A percentile compares a stretch with the other conserved stretches of the same genome.
Evolutionary conservation across 495 filamentous ascomycete species (phyloP).

Genomic region (Penicillium odoratum): DNA sequence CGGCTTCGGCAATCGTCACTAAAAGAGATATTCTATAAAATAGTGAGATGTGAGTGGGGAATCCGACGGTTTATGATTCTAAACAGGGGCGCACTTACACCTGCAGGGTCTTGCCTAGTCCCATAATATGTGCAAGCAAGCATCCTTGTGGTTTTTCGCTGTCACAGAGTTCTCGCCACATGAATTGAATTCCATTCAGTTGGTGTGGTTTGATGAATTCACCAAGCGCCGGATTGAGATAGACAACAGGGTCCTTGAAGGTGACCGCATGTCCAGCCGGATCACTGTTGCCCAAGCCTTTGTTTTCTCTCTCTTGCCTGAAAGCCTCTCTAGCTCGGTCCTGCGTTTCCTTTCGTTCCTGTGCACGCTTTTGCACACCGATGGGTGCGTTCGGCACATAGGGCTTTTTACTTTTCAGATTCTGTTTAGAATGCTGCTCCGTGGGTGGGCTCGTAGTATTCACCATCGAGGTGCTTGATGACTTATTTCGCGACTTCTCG

Average conservation of each 20-base stretch:
- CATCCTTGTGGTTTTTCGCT: constrained; percentile 65
- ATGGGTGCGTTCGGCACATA: constrained; percentile 47
- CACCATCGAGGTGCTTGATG: too few relatives aligned
- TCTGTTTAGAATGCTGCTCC: not conserved
- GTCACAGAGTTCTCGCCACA: constrained; percentile 82
- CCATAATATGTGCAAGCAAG: constrained; percentile 90
- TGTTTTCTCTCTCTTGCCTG: constrained; percentile 39
- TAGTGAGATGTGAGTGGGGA: not conserved
- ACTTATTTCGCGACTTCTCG: not conserved
- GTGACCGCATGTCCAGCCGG: constrained; percentile 62
- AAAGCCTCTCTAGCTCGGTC: constrained; percentile 36
- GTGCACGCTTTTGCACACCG: constrained; percentile 43
- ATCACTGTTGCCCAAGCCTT: constrained; percentile 41
- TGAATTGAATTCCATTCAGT: constrained; percentile 73
- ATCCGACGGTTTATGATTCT: not conserved
- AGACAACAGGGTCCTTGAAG: constrained; percentile 62
- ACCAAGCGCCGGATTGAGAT: constrained; percentile 49
- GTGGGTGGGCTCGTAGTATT: not conserved
- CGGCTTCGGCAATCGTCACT: constrained; percentile 67
- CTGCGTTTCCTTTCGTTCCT: constrained; percentile 50
- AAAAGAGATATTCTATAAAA: constrained; percentile 66
- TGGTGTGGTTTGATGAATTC: constrained; percentile 59
- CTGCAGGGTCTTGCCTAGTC: constrained; percentile 92
- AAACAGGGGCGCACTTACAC: constrained; percentile 45
- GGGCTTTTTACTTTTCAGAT: constrained; percentile 38